Base-by-base conservation (phyloP, 1,284 basidiomycete species). In the Chondrostereum purpureum region DNA sequence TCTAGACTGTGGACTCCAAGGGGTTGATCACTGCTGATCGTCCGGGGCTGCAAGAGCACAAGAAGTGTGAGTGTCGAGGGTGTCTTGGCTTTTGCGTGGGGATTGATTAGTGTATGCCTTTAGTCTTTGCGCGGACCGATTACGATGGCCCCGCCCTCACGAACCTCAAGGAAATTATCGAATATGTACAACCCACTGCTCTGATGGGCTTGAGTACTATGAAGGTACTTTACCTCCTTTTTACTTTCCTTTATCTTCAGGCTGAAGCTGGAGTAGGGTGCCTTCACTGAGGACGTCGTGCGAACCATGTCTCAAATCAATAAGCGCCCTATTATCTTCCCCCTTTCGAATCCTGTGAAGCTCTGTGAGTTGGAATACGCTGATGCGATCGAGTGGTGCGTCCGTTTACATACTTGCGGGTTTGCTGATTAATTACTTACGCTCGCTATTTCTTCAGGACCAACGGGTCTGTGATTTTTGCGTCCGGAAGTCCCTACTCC, bases 131-230 rank as follows among this genome's bases (percentile, higher is more conserved):
- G 50, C 79, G 87, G 41, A 71, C 73, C 13, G 83, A 88, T 57
- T 80, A 84, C 49, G 56, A 73, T 19, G 83, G 84, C 13, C 72
- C 81, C 39, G 73, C 78, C 38, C 68, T 82, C 57, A 78, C 71
- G 35, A 70, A 75, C 18, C 68, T 91, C 43, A 64, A 17, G 42
- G 87, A 93, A 42, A 86, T 95, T 55, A 76, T 97, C 57, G 74
- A 84, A 46, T 83, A 87, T 61, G 88, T 96, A 51, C 79, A 88
- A 64, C 94, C 94, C 8, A 97, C 94, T 14, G 92, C 89, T 11
- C 75, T 98, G 22, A 74, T 97, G 50, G 93, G 94, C 44, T 80
- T 97, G 23, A 93, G 89, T 16, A 96, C 93, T 18, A 84, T 88
- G 53, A 79, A 78, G 53, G 79, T 77, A 55, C 50, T 51, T 52